These are phyloP conservation scores for Fusarium zealandicum DNA, from an alignment of 2,329 filamentous ascomycete species.

Conservation along the genomic window DNA sequence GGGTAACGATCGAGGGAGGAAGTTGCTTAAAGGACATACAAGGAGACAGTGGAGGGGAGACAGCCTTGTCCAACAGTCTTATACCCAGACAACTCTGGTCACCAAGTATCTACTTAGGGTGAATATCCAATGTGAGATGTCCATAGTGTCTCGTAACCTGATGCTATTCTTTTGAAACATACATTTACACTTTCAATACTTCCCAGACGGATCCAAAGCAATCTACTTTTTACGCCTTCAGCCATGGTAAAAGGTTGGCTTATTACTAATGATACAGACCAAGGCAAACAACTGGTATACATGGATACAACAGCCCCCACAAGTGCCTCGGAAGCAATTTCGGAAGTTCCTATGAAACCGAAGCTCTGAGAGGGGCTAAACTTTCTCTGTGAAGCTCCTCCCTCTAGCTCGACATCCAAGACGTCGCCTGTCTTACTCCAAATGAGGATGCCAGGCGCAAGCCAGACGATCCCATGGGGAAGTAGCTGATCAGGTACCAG, in stretches of 20 bases:
- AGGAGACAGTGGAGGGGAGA: too few relatives aligned
- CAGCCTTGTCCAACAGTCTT: too few relatives aligned
- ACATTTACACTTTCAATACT: background rate
- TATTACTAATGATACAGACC: constrained; percentile 13
- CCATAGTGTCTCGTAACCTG: too few relatives aligned
- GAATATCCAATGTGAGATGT: too few relatives aligned
- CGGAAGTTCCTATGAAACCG: background rate
- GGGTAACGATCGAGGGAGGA: too few relatives aligned
- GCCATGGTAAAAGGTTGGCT: background rate
- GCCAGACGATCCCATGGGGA: constrained; percentile 93
- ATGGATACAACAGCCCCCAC: background rate
- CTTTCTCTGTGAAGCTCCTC: background rate
- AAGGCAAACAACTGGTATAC: constrained; percentile 7
- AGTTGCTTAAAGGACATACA: too few relatives aligned
- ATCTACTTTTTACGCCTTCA: constrained; percentile 1
- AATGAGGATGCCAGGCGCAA: constrained; percentile 86
- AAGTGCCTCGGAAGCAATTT: constrained; percentile 1
- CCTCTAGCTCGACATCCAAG: constrained; percentile 81
- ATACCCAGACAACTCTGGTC: too few relatives aligned
- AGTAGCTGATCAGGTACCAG: constrained; percentile 98
- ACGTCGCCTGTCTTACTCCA: constrained; percentile 81
- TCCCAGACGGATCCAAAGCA: background rate
- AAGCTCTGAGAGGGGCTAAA: too few relatives aligned
- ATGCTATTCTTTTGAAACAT: too few relatives aligned
- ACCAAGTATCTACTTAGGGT: too few relatives aligned